phyloP scores from a whole-genome alignment of 2,329 filamentous ascomycete genomes.

The Talaromyces verruculosus region DNA sequence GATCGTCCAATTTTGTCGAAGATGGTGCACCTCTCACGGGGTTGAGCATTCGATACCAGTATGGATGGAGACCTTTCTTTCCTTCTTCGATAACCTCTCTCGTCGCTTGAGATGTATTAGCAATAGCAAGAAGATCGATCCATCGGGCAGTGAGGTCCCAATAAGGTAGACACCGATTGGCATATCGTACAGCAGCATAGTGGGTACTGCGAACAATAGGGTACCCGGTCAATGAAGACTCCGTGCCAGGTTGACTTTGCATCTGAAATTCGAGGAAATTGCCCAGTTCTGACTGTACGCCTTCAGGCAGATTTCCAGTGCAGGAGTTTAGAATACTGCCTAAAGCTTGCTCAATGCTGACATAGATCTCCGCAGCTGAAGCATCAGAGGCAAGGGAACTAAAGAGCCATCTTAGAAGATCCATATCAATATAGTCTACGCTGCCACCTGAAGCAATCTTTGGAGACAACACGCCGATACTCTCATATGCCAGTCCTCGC shows the following conservation, averaged over 20 bases:
- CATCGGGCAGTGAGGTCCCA: slow-evolving; percentile 76
- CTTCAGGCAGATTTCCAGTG: slow-evolving; percentile 44
- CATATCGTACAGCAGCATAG: slow-evolving; percentile 82
- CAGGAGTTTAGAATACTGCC: slow-evolving; percentile 71
- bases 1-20: slow-evolving; percentile 55
- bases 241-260: slow-evolving; percentile 48
- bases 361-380: slow-evolving; percentile 68
- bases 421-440: slow-evolving; percentile 45
- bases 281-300: slow-evolving; percentile 48
- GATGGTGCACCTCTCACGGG: slow-evolving; percentile 48
- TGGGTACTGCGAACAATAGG: slow-evolving; percentile 69
- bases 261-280: slow-evolving; percentile 69
- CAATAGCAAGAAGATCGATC: slow-evolving; percentile 82
- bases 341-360: slow-evolving; percentile 86
- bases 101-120: slow-evolving; percentile 61
- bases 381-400: slow-evolving; percentile 77
- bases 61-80: slow-evolving; percentile 78
- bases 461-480: slow-evolving; percentile 73
- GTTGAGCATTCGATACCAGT: slow-evolving; percentile 67
- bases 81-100: slow-evolving; percentile 89
- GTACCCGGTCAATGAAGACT: slow-evolving; percentile 39
- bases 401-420: slow-evolving; percentile 74
- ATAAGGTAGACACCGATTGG: slow-evolving; percentile 82
- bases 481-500: slow-evolving; percentile 82
- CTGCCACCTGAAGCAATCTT: slow-evolving; percentile 42